Base-by-base conservation (phyloP, 768 basidiomycete species). In the Paxillus ammoniavirescens region DNA sequence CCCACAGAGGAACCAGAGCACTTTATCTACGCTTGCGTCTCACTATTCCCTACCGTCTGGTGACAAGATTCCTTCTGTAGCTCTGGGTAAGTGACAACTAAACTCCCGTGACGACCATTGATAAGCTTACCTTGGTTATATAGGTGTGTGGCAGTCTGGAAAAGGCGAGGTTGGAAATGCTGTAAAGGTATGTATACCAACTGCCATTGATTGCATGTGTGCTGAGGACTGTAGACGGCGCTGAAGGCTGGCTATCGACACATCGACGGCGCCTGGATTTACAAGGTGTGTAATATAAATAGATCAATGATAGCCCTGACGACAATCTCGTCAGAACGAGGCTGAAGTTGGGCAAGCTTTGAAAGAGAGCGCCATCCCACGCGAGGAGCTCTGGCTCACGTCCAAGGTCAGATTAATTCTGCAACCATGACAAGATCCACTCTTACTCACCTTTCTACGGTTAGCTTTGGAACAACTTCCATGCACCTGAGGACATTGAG, bases 401-500 rank as follows among this genome's bases (percentile, higher is more conserved):
- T 68, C 86, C 70, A 69, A 88, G 82, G 77, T 73, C 28, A 17
- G 54, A 42, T 2, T 2, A 9, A 26, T 26, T 26, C 26, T 26
- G 5, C n/a, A 18, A n/a, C 4, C 17, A 12, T 33, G 8, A 9
- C 4, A 21, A 31, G 18, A 8, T 37, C 2, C 1, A 5, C 1
- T 26, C 48, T 3, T 61, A 45, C 36, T 28, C 1, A 14, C 18
- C 12, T 17, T 35, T 14, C 15, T 30, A 17, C 18, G 12, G 3
- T 45, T 56, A 86, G 80, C 78, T 93, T n/a, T 89, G 84, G 84
- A 89, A 91, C 66, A 77, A 69, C 2, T 90, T 86, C 71, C 89
- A 93, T 62, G 75, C 77, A 3, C 89, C 90, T 0, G 82, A 86
- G 53, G 84, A 89, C 60, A 78, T 91, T 23, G 88, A 89, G 62